phyloP scores from a whole-genome alignment of 2,329 filamentous ascomycete species.

The Akanthomyces muscarius region DNA sequence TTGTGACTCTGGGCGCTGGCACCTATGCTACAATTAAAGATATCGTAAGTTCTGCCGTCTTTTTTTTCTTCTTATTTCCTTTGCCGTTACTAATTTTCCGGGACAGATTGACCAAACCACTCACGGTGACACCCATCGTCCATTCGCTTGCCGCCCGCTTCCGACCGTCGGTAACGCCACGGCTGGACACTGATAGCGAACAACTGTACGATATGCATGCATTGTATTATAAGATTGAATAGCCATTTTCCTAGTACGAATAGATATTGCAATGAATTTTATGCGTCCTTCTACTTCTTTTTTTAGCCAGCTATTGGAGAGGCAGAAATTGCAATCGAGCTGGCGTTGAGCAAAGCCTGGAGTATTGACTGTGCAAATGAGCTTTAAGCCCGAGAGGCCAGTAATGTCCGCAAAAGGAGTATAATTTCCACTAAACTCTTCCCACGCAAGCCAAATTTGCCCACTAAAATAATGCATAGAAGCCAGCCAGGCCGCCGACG shows the following conservation, averaged over 20 bases:
- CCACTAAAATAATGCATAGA: neutral
- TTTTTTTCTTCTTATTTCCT: too few species aligned
- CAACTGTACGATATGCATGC: neutral
- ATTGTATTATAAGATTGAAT: constrained; percentile 10
- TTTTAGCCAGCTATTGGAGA: neutral
- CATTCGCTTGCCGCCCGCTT: constrained; percentile 14
- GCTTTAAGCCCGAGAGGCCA: neutral
- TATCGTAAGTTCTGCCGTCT: constrained; percentile 24
- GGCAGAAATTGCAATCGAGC: neutral
- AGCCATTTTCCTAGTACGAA: constrained; percentile 5
- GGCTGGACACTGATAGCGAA: neutral
- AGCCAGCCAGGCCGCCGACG: too few species aligned
- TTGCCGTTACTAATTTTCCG: neutral
- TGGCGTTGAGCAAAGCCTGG: neutral
- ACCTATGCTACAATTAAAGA: constrained; percentile 29
- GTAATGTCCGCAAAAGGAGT: neutral
- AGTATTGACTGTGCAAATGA: neutral
- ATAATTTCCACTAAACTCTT: neutral
- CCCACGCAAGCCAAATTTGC: neutral
- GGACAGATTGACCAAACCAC: constrained; percentile 12
- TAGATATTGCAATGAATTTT: neutral
- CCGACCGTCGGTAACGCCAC: neutral
- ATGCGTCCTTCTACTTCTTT: too few species aligned
- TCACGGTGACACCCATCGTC: constrained; percentile 5
- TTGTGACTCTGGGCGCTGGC: constrained; percentile 27